A percentile compares a stretch with the other conserved stretches of the same genome.
These are phyloP conservation scores for Hammondia hammondi DNA, from an alignment of 169 alveolate species.

Conservation along the genomic window DNA sequence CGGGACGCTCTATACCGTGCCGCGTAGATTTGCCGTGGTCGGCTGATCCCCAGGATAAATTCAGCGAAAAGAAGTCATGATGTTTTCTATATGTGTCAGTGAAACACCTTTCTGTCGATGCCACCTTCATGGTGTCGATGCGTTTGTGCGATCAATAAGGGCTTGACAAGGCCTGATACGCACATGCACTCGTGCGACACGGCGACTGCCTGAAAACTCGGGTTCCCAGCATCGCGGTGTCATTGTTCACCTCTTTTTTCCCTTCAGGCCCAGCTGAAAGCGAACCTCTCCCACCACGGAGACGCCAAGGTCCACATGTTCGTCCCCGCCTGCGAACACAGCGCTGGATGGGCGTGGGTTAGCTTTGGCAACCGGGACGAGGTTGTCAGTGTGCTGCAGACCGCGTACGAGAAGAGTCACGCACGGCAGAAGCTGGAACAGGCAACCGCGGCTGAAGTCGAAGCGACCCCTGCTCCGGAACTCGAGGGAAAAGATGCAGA, in stretches of 20 bases:
- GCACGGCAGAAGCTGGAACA: not conserved
- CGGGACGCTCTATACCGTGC: too few relatives aligned
- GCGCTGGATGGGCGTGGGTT: constrained; percentile 73
- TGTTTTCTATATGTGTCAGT: too few relatives aligned
- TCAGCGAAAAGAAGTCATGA: too few relatives aligned
- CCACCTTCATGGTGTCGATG: too few relatives aligned
- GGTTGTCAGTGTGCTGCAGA: constrained; percentile 31
- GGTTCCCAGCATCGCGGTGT: not conserved
- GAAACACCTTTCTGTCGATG: not conserved
- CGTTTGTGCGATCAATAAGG: too few relatives aligned
- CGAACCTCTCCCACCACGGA: constrained; percentile 56
- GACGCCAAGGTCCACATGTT: constrained; percentile 60
- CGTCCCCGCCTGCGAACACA: constrained; percentile 67
- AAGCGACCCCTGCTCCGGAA: not conserved
- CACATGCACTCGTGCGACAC: too few relatives aligned
- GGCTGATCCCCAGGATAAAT: too few relatives aligned
- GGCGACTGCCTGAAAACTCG: not conserved
- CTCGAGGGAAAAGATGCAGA: not conserved
- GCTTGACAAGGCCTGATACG: too few relatives aligned
- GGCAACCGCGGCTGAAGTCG: not conserved
- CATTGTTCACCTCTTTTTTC: not conserved
- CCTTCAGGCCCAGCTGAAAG: constrained; percentile 54
- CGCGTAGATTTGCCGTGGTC: too few relatives aligned
- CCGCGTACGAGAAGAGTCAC: constrained; percentile 36
- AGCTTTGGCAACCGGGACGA: constrained; percentile 32